Evolutionary conservation across 495 filamentous ascomycete species (phyloP).

Genomic region (Xylaria cubensis): DNA sequence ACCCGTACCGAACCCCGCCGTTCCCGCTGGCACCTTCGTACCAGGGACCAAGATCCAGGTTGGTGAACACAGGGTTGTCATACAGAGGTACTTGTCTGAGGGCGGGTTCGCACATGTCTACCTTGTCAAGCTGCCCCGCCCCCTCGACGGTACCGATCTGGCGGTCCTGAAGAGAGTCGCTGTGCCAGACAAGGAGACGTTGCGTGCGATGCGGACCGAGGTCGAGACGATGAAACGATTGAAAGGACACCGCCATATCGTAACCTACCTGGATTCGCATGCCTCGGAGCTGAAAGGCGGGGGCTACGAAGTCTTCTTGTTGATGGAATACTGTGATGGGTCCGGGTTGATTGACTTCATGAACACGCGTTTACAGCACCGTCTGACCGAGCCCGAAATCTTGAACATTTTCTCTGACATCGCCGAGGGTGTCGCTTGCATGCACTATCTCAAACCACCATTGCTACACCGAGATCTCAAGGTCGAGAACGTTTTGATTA

Average conservation of each 20-base stretch:
- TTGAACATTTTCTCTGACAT: slow-evolving; percentile 96
- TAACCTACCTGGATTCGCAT: slow-evolving; percentile 98
- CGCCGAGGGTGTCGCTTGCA: slow-evolving; percentile 94
- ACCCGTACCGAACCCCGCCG: slow-evolving; percentile 51
- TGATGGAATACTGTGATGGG: slow-evolving; percentile 90
- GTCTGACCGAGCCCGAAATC: slow-evolving; percentile 96
- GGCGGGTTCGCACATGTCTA: slow-evolving; percentile 99
- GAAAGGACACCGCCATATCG: slow-evolving; percentile 93
- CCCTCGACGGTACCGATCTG: slow-evolving; percentile 79
- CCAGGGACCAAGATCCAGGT: slow-evolving; percentile 96
- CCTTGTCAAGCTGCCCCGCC: slow-evolving; percentile 81
- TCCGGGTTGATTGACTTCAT: slow-evolving; percentile 99
- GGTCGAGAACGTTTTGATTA: slow-evolving; percentile 97
- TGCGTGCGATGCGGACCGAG: slow-evolving; percentile 96
- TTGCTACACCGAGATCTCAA: slow-evolving; percentile 94
- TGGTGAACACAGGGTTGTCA: slow-evolving; percentile 88
- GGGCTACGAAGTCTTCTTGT: slow-evolving; percentile 95
- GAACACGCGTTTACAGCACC: slow-evolving; percentile 96
- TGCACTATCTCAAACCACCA: slow-evolving; percentile 97
- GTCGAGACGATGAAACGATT: slow-evolving; percentile 99
- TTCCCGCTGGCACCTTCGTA: slow-evolving; percentile 86
- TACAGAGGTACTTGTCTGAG: slow-evolving; percentile 98
- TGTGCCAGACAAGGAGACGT: slow-evolving; percentile 92
- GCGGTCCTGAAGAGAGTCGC: slow-evolving; percentile 96
- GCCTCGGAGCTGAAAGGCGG: slow-evolving; percentile 90